Evolutionary conservation across 768 basidiomycete genomes (phyloP), one percentile per base, ranked within the genome.

Genomic region (Lactifluus echinatus): DNA sequence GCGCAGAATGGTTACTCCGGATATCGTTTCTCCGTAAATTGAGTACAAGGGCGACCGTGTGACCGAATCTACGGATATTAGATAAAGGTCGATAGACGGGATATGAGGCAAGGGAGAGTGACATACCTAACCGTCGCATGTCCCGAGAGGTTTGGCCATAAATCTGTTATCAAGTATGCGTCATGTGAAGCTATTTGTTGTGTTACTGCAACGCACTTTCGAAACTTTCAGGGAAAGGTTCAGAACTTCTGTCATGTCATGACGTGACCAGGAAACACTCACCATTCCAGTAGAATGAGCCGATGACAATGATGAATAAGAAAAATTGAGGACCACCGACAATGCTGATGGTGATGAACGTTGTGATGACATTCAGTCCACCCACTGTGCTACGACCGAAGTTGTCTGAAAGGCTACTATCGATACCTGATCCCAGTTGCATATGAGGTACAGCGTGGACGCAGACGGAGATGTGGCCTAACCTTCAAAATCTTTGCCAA

Each of bases 401-500:
- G 70, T 91, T 85, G 65, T 95, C 90, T 1, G 92, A 80, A 60
- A 92, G 77, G 50, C 67, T 81, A 62, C 89, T 91, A 66, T 94
- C 92, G 47, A 94, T 82, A 24, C 86, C 89, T 84, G 64, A 21
- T 66, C 65, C 53, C 62, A 70, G 26, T 55, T 39, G 54, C 33
- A 47, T 34, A 33, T 39, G 12, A 50, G 7, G 28, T 14, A 17
- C 3, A 15, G 39, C 15, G 23, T 26, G 14, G 23, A 50, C 2
- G 11, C 4, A 26, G 11, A 12, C 29, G 2, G 17, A 19, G n/a
- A 26, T n/a, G 11, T 2, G 3, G 24, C 55, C n/a, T 21, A 59
- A 71, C 78, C 87, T 73, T 93, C 91, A 55, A 94, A 88, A 67
- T 94, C 93, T 69, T 94, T 94, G 42, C 93, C 92, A 61, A 89